phyloP scores from a whole-genome alignment of 2,329 filamentous ascomycete genomes.

The Boeremia exigua region DNA sequence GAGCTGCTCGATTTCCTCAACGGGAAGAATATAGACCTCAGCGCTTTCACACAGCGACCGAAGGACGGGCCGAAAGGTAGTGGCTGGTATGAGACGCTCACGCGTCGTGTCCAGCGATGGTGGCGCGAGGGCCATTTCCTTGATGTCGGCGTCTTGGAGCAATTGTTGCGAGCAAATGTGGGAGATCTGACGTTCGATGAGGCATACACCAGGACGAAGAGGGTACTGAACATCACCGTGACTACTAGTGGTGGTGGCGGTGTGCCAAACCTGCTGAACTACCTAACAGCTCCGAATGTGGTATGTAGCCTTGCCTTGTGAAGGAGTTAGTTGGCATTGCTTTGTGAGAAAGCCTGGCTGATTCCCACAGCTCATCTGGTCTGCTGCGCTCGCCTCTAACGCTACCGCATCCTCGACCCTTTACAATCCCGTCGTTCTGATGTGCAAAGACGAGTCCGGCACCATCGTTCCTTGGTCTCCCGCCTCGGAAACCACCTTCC shows the following conservation, averaged over 20 bases:
- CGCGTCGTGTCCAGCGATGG: slow-evolving; percentile 72
- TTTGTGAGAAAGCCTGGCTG: slow-evolving; percentile 1
- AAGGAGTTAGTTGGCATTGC: neutral
- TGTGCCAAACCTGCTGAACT: slow-evolving; percentile 85
- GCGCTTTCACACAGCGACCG: slow-evolving; percentile 68
- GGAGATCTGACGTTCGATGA: slow-evolving; percentile 93
- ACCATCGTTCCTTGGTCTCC: slow-evolving; percentile 76
- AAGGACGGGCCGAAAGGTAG: slow-evolving; percentile 35
- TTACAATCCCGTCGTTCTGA: slow-evolving; percentile 70
- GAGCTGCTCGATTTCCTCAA: slow-evolving; percentile 79
- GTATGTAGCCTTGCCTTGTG: slow-evolving; percentile 59
- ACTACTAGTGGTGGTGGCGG: slow-evolving; percentile 75
- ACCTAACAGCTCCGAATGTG: slow-evolving; percentile 91
- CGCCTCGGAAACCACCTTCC: slow-evolving; percentile 65
- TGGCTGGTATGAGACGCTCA: slow-evolving; percentile 61
- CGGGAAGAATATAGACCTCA: slow-evolving; percentile 81
- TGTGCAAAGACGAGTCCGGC: slow-evolving; percentile 79
- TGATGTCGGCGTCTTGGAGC: slow-evolving; percentile 80
- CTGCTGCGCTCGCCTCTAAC: slow-evolving; percentile 78
- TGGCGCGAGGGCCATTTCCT: slow-evolving; percentile 80
- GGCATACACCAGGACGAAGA: slow-evolving; percentile 83
- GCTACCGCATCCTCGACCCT: slow-evolving; percentile 69
- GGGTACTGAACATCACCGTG: slow-evolving; percentile 90
- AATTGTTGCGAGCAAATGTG: slow-evolving; percentile 83
- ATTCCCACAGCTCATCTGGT: slow-evolving; percentile 72